Percentiles rank a stretch among this genome's conserved stretches.
Evolutionary conservation across 441 rosid species (phyloP).

Genomic region (Euphorbia schlechtendalii): DNA sequence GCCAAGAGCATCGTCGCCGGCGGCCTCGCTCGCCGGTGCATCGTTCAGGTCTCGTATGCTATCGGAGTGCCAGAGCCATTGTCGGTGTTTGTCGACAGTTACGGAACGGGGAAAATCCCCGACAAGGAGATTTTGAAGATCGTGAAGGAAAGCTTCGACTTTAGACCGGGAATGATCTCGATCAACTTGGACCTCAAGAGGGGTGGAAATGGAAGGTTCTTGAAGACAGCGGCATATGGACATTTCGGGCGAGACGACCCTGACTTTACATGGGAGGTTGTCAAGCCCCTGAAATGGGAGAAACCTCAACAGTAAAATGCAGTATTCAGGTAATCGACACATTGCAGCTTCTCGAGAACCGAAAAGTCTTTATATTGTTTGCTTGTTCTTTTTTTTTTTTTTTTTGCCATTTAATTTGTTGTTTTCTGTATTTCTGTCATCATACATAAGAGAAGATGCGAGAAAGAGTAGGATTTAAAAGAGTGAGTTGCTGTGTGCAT

Average conservation of each 20-base stretch:
- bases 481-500: not conserved
- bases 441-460: constrained; percentile 6
- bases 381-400: not conserved
- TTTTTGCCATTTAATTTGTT: not conserved
- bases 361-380: not conserved
- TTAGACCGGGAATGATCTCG: constrained; percentile 25
- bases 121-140: constrained; percentile 52
- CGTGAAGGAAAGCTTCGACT: constrained; percentile 29
- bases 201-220: constrained; percentile 26
- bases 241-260: constrained; percentile 23
- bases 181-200: constrained; percentile 28
- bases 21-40: constrained; percentile 51
- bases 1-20: too few relatives aligned
- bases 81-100: constrained; percentile 45
- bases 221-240: too few relatives aligned
- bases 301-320: constrained; percentile 10
- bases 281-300: too few relatives aligned
- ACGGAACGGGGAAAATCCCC: constrained; percentile 48
- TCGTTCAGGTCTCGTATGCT: constrained; percentile 54
- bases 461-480: not conserved
- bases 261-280: constrained; percentile 22
- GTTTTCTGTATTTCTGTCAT: not conserved
- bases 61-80: constrained; percentile 58
- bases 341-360: constrained; percentile 10
- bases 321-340: not conserved